phyloP scores from a whole-genome alignment of 2,329 filamentous ascomycete species.

The Aspergillus amoenus region DNA sequence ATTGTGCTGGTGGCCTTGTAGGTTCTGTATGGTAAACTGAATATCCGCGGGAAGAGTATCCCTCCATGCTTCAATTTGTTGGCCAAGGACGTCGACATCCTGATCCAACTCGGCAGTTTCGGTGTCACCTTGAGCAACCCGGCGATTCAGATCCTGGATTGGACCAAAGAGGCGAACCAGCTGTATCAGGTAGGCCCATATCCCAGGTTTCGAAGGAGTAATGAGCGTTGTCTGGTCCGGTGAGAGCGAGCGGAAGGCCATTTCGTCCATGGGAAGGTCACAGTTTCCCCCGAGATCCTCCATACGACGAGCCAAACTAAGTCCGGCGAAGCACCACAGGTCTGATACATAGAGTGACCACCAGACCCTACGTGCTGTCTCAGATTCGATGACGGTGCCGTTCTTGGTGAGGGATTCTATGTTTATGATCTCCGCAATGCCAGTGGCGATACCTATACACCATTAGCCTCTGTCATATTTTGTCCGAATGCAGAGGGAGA shows the following conservation, averaged over 20 bases:
- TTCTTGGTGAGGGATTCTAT: too few relatives aligned
- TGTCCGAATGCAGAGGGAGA: too few relatives aligned
- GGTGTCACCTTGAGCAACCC: slow-evolving; percentile 17
- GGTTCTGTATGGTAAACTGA: neutral
- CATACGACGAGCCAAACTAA: slow-evolving; percentile 32
- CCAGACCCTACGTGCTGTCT: slow-evolving; percentile 27
- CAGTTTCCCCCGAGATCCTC: slow-evolving; percentile 6
- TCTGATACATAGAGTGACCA: slow-evolving; percentile 36
- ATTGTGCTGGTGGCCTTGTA: slow-evolving; percentile 17
- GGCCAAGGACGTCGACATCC: neutral
- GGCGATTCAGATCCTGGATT: slow-evolving; percentile 36
- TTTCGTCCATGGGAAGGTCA: neutral
- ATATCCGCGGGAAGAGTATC: neutral
- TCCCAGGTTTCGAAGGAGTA: slow-evolving; percentile 16
- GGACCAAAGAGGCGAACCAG: slow-evolving; percentile 29
- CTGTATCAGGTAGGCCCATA: slow-evolving; percentile 26
- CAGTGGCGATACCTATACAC: slow-evolving; percentile 9
- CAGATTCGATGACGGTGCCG: neutral
- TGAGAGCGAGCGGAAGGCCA: neutral
- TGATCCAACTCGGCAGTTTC: neutral
- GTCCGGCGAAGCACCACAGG: slow-evolving; percentile 31
- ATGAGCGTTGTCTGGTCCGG: too few relatives aligned
- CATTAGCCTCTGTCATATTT: too few relatives aligned
- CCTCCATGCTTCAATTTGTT: neutral
- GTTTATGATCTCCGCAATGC: too few relatives aligned